Base-by-base conservation (phyloP, 2,329 filamentous ascomycete species). In the Chalaropsis thielavioides region DNA sequence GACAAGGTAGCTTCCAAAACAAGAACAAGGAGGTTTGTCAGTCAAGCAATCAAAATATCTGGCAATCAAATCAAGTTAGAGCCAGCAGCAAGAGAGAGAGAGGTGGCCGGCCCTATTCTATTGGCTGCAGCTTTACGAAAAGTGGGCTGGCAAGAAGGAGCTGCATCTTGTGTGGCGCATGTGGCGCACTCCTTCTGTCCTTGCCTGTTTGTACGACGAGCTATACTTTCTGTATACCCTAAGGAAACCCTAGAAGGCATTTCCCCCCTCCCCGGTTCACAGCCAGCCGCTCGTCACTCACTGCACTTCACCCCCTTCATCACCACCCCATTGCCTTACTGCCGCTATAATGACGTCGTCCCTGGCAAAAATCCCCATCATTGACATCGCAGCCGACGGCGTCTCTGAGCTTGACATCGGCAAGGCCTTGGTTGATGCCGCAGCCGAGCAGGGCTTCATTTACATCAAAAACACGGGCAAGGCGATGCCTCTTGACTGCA, bases 391-490 rank as follows among this genome's bases (percentile, higher is more conserved):
- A 3, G 79, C 81, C 19, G 77, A 80, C 4, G 78, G 79, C 35
- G 70, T 75, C 10, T 78, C 87, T 68, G 76, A 81, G 66, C 72
- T 73, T n/a, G 74, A 77, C 58, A 76, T 84, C 22, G 87, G 88
- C 62, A 83, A 83, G 64, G 81, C 84, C 68, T 80, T 97, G 51
- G 84, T 96, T 51, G 82, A 88, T 67, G 92, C 92, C 0, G 92
- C 91, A 1, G 83, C 85, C 44, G 84, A 86, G 64, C 87, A 91
- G 75, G 92, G 92, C 68, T 97, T 97, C 74, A 83, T 96, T 68
- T 97, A 94, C 73, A 85, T 97, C 71, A 86, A 85, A 72, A 92
- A 90, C 71, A 81, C 84, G 24, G 87, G 85, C 54, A 78, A 80
- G 13, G 84, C 87, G 67, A 89, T 96, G 60, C 78, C 86, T 0